Percentiles rank a stretch among this genome's conserved stretches.
Conservation (phyloP, 495 filamentous ascomycete genomes). For the Thozetella sp. region DNA sequence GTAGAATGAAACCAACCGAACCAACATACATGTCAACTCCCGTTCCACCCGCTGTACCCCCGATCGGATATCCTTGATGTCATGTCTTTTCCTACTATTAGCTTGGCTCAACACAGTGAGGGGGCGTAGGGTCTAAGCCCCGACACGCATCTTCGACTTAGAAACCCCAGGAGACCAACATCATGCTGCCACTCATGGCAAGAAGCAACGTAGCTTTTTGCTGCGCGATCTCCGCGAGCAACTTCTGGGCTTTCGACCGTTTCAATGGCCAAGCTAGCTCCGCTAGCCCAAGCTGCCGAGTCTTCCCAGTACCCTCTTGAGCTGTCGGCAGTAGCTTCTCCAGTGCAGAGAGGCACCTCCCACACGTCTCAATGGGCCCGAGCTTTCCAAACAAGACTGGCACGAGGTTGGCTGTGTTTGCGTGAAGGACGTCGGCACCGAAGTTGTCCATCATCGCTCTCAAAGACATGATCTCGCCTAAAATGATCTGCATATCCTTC, state of each 20-base stretch:
- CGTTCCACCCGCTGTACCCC: neutral
- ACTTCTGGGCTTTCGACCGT: neutral
- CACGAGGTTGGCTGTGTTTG: neutral
- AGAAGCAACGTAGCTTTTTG: neutral
- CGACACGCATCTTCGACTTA: no score
- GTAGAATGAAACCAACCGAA: neutral
- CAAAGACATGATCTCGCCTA: neutral
- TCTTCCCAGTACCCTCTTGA: neutral
- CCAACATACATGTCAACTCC: neutral
- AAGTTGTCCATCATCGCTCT: neutral
- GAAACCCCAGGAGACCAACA: neutral
- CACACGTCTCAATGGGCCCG: neutral
- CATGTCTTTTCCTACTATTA: neutral
- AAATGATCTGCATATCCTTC: neutral
- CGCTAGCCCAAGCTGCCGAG: neutral
- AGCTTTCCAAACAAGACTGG: neutral
- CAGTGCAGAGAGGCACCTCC: neutral
- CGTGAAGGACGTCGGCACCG: neutral
- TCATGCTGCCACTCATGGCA: neutral
- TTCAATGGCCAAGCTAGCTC: slow-evolving; percentile 2
- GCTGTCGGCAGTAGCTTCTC: neutral
- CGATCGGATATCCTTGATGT: neutral
- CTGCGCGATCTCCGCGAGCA: neutral
- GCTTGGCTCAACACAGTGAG: neutral
- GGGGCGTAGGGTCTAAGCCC: neutral